phyloP scores from a whole-genome alignment of 1,139 yeast genomes.

The Lizanozyma gosingica region DNA sequence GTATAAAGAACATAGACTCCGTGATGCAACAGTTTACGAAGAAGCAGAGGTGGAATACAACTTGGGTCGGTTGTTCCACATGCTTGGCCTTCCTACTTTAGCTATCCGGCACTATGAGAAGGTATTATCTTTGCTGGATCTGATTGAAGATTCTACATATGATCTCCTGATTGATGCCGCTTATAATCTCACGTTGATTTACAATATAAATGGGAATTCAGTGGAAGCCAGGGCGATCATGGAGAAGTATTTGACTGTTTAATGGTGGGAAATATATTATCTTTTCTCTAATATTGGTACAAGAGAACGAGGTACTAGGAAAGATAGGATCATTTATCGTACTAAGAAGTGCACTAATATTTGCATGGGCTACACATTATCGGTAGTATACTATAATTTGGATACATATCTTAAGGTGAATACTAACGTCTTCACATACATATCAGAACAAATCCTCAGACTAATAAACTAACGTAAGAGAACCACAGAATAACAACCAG shows the following conservation, averaged over 20 bases:
- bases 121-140: slow-evolving; percentile 33
- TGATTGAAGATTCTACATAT: slow-evolving; percentile 26
- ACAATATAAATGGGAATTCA: slow-evolving; percentile 66
- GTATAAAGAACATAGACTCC: slow-evolving; percentile 42
- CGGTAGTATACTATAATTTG: no score
- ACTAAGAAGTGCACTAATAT: no score
- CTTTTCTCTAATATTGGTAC: no score
- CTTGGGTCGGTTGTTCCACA: slow-evolving; percentile 76
- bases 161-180: slow-evolving; percentile 75
- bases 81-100: slow-evolving; percentile 62
- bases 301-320: no score
- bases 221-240: slow-evolving; percentile 53
- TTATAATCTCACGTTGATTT: slow-evolving; percentile 69
- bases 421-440: no score
- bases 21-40: slow-evolving; percentile 39
- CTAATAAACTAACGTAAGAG: no score
- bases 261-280: no score
- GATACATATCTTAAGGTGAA: no score
- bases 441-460: no score
- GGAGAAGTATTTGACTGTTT: slow-evolving; percentile 47
- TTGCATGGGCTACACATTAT: no score
- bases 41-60: slow-evolving; percentile 77
- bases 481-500: no score
- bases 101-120: slow-evolving; percentile 68
- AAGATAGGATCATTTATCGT: no score